These are phyloP conservation scores for Hydnomerulius pinastri DNA, from an alignment of 768 basidiomycete species.

Conservation along the genomic window DNA sequence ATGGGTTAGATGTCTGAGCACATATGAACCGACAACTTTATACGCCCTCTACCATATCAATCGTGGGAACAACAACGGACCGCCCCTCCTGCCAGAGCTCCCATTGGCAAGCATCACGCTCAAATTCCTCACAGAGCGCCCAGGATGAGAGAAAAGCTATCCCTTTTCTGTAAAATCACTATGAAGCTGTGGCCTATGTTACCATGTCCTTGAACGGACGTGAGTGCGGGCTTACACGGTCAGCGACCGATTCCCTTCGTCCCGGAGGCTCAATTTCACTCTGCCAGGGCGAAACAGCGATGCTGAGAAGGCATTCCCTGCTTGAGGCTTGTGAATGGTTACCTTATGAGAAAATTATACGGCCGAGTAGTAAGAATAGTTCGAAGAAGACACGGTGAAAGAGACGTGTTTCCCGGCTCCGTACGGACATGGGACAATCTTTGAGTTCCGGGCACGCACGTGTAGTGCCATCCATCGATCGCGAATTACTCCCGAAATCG, in stretches of 20 bases:
- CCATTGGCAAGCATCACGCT: constrained; percentile 1
- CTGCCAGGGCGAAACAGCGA: background rate
- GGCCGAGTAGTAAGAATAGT: background rate
- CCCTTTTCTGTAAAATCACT: constrained; percentile 1
- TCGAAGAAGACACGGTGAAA: background rate
- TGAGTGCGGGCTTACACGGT: constrained; percentile 15
- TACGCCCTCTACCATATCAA: background rate
- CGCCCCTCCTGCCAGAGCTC: background rate
- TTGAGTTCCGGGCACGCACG: background rate
- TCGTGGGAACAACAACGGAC: constrained; percentile 25
- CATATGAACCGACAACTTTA: constrained; percentile 12
- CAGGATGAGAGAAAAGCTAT: constrained; percentile 21
- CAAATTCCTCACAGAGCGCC: constrained; percentile 8
- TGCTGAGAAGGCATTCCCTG: background rate
- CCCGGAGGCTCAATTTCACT: background rate
- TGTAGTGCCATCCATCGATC: background rate
- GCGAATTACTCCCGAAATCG: no score
- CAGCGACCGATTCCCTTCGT: background rate
- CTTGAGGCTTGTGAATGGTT: background rate
- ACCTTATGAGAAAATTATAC: no score
- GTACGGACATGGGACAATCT: background rate
- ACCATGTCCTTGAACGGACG: constrained; percentile 1
- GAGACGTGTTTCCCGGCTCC: background rate
- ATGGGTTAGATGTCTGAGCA: constrained; percentile 2
- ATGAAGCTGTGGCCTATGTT: constrained; percentile 7